A percentile compares a stretch with the other conserved stretches of the same genome.
These are phyloP conservation scores for Cronartium quercuum DNA, from an alignment of 1,284 basidiomycete species.

Conservation along the genomic window DNA sequence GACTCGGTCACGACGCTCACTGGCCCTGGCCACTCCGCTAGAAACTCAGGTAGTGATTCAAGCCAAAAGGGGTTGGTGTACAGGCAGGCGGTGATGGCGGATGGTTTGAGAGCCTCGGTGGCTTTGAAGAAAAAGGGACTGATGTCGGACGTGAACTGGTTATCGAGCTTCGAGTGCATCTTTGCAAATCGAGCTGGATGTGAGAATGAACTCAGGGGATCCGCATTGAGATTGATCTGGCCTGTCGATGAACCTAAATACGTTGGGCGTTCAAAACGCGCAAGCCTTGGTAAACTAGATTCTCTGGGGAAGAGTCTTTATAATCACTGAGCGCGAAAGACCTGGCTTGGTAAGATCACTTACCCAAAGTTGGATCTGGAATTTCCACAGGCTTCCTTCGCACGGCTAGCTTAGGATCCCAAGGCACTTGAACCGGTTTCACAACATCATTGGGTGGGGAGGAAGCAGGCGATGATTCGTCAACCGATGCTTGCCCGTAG, in stretches of 20 bases:
- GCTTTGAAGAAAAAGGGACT: slow-evolving; percentile 27
- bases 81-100: slow-evolving; percentile 45
- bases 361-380: neutral
- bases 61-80: slow-evolving; percentile 48
- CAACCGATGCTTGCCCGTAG: neutral
- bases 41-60: slow-evolving; percentile 42
- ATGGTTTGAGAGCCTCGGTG: neutral
- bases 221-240: neutral
- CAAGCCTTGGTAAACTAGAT: too few species aligned
- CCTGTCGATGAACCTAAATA: too few species aligned
- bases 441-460: neutral
- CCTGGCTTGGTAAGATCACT: neutral
- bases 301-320: neutral
- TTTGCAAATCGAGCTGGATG: slow-evolving; percentile 22
- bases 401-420: neutral
- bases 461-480: neutral
- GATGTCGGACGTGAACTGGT: slow-evolving; percentile 13
- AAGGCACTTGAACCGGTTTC: neutral
- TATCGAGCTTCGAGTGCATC: slow-evolving; percentile 26
- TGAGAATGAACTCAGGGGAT: slow-evolving; percentile 8
- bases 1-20: slow-evolving; percentile 46
- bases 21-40: slow-evolving; percentile 46
- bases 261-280: too few species aligned
- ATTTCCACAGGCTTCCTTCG: neutral
- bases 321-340: neutral